Evolutionary conservation across 2,329 filamentous ascomycete species (phyloP).

Genomic region (Hypoxylon sp.): DNA sequence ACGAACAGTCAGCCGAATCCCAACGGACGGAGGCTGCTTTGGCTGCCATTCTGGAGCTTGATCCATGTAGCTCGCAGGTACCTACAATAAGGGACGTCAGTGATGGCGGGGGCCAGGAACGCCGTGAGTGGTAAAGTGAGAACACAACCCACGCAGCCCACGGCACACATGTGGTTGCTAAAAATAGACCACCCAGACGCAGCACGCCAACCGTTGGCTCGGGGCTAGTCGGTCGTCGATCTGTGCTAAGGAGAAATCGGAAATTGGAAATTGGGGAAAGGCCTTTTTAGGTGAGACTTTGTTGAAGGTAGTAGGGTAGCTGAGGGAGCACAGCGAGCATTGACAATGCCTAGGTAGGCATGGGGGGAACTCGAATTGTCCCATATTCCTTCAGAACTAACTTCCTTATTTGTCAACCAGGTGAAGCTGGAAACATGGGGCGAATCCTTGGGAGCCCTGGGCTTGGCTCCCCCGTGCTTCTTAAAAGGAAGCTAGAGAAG

Average conservation of each 20-base stretch:
- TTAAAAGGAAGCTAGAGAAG: conserved; percentile 30
- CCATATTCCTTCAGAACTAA: conserved; percentile 25
- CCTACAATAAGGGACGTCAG: conserved; percentile 35
- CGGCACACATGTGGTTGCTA: conserved; percentile 40
- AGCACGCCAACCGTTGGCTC: conserved; percentile 38
- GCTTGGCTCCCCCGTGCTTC: conserved; percentile 33
- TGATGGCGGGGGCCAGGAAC: conserved; percentile 36
- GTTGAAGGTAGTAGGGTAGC: conserved; percentile 2
- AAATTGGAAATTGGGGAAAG: conserved; percentile 39
- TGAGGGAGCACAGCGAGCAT: conserved; percentile 14
- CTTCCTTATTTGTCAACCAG: conserved; percentile 36
- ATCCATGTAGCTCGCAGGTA: conserved; percentile 48
- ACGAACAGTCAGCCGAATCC: conserved; percentile 31
- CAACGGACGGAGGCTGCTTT: conserved; percentile 26
- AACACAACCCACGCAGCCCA: conserved; percentile 28
- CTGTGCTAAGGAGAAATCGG: conserved; percentile 40
- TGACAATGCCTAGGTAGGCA: neutral
- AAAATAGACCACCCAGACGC: conserved; percentile 37
- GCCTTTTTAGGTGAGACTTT: conserved; percentile 30
- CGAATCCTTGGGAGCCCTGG: conserved; percentile 28
- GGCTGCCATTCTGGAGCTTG: conserved; percentile 29
- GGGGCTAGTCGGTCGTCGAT: conserved; percentile 41
- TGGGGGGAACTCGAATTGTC: conserved; percentile 6
- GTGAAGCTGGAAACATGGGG: conserved; percentile 32
- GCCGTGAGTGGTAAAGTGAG: conserved; percentile 24